A percentile compares a stretch with the other conserved stretches of the same genome.
phyloP scores from a whole-genome alignment of 2,329 filamentous ascomycete species.

The Fusarium pseudocircinatum region DNA sequence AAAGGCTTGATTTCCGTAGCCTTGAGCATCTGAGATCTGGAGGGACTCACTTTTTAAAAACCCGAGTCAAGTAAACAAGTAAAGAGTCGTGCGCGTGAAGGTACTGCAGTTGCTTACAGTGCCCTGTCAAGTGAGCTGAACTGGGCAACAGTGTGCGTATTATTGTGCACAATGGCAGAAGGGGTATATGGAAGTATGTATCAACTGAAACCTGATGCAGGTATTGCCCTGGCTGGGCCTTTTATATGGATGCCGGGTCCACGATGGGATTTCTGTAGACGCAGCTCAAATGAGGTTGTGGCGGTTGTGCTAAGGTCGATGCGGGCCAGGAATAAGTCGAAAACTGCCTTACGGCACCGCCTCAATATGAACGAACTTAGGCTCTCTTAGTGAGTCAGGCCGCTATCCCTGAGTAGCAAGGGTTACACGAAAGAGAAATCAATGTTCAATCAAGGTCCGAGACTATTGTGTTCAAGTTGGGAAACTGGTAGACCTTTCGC shows the following conservation, averaged over 20 bases:
- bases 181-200: background rate
- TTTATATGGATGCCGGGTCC: conserved; percentile 11
- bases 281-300: conserved; percentile 16
- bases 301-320: conserved; percentile 4
- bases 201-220: background rate
- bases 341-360: conserved; percentile 44
- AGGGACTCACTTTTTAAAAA: conserved; percentile 3
- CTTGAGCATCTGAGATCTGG: background rate
- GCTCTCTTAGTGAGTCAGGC: conserved; percentile 36
- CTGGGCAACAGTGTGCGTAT: background rate
- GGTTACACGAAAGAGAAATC: background rate
- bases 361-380: conserved; percentile 20
- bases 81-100: background rate
- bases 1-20: background rate
- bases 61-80: background rate
- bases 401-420: conserved; percentile 2
- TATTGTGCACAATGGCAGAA: background rate
- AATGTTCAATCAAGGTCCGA: background rate
- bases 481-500: background rate
- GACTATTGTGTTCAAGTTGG: background rate
- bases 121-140: background rate
- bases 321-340: conserved; percentile 16
- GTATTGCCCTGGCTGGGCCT: background rate
- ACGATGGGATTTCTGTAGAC: conserved; percentile 1
- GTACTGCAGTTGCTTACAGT: background rate